Evolutionary conservation across 2,329 filamentous ascomycete species (phyloP), one percentile per base, ranked within the genome.

Genomic region (Malbranchea zuffiana): DNA sequence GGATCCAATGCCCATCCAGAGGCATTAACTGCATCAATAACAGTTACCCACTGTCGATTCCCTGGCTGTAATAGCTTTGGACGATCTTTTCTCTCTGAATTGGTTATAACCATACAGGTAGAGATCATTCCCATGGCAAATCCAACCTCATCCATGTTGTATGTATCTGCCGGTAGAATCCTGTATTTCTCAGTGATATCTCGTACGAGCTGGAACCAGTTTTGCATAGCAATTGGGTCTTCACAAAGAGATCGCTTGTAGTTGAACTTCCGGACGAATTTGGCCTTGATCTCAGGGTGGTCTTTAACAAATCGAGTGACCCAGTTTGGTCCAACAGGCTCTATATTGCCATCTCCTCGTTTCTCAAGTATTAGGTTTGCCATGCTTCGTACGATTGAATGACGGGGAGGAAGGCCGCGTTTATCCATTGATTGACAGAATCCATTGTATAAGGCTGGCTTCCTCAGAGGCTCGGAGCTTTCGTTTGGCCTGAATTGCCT

Each of bases 141-240:
- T 30, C 27, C 27, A 30, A 15, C 13, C 27, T 30, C 27, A 15
- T 30, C 27, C 27, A 30, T 30, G 15, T 30, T 30, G 15, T 30
- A 30, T 10, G 13, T 30, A 30, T 30, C 27, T 7, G 7, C 27
- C 13, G 27, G 27, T 13, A 10, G 13, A 30, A 30, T 30, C 8
- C 27, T 7, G 13, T 10, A 30, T 30, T 30, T 13, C 7, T 15
- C 15, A 7, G 13, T 10, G 8, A 15, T 15, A 30, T 30, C 15
- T 30, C 13, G 27, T 30, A 30, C 27, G 8, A 30, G 8, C 13
- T 30, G 27, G 13, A 30, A 30, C 27, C 27, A 30, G 15, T 30
- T 30, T 30, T 30, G 27, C 7, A 30, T 10, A 15, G 15, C 15
- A 7, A 8, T 30, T 7, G 27, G 27, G 13, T 30, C 27, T 30